phyloP scores from a whole-genome alignment of 108 stramenopile genomes.

The Mediolabrus comicus region DNA sequence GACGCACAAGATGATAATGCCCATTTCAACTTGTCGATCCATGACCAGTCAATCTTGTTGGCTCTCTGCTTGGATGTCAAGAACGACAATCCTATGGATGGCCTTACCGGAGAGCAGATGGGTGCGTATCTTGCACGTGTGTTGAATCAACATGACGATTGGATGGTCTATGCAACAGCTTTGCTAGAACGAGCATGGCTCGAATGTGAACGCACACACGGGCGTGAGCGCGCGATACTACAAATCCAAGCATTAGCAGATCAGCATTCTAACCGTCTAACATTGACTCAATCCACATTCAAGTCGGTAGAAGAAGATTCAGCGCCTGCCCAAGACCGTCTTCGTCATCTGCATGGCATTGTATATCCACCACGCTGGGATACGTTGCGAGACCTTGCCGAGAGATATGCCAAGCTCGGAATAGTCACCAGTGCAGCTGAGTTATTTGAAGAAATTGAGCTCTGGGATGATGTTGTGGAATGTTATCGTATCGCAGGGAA shows the following conservation, averaged over 20 bases:
- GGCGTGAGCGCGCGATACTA: slow-evolving; percentile 83
- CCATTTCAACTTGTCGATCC: slow-evolving; percentile 51
- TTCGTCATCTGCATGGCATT: slow-evolving; percentile 82
- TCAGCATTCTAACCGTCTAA: slow-evolving; percentile 89
- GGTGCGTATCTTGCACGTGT: slow-evolving; percentile 89
- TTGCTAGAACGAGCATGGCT: slow-evolving; percentile 93
- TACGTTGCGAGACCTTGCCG: slow-evolving; percentile 90
- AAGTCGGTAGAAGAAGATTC: slow-evolving; percentile 85
- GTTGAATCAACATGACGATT: slow-evolving; percentile 82
- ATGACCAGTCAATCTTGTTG: slow-evolving; percentile 89
- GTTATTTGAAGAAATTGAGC: slow-evolving; percentile 90
- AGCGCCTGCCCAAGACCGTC: slow-evolving; percentile 86
- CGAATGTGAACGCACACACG: slow-evolving; percentile 85
- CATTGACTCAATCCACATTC: slow-evolving; percentile 82
- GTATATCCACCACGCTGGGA: slow-evolving; percentile 95
- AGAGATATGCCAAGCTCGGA: slow-evolving; percentile 87
- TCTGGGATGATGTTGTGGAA: slow-evolving; percentile 98
- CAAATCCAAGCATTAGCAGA: slow-evolving; percentile 98
- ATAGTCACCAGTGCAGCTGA: slow-evolving; percentile 92
- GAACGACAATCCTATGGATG: slow-evolving; percentile 92
- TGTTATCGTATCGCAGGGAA: slow-evolving; percentile 91
- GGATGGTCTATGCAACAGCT: slow-evolving; percentile 95
- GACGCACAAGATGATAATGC: slow-evolving; percentile 64
- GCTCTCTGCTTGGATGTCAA: slow-evolving; percentile 96
- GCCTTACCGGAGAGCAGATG: slow-evolving; percentile 97